Evolutionary conservation across 306 rosid genomes (phyloP), one percentile per base, ranked within the genome.

Genomic region (Cicer judaicum): DNA sequence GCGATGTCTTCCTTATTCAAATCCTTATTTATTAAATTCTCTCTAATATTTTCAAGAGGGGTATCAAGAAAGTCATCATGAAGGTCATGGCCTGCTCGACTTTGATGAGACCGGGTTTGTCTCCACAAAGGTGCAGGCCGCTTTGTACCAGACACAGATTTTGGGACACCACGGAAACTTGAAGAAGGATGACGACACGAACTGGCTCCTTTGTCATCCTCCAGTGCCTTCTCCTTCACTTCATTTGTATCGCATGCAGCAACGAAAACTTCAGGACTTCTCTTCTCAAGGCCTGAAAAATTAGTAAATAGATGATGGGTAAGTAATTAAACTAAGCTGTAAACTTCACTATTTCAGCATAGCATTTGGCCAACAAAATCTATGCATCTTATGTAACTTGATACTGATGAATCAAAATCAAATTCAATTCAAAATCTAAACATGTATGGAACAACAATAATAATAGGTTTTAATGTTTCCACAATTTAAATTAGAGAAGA

Each of bases 31-130:
- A 91, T 85, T 79, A 91, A 74, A 84, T 89, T 83, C 76, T 50
- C 92, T 87, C 92, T 87, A 65, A 89, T 64, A 70, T 83, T 85
- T 87, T 94, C 95, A 1, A 90, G 85, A 10, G 97, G 98, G 48
- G 98, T 94, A 39, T 88, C 92, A 24, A 94, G 99, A 87, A 94
- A 94, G 87, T 94, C 96, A 50, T 94, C 99, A 64, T 89, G 97
- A 2, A 85, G 96, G 68, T 94, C 99, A 62, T 74, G 64, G 50
- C 97, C 92, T 50, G 60, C 84, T 64, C 88, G 93, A 73, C 88
- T 89, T 67, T 88, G 93, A 68, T 76, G 87, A 14, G 96, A 70
- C 64, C 96, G 81, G 41, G 99, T 92, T 40, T 82, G 93, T 75
- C 96, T 86, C 99, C 99, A 94, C 15, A 76, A 70, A 70, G 96